A percentile compares a stretch with the other conserved stretches of the same genome.
These are phyloP conservation scores for Phoma sp. DNA, from an alignment of 2,329 filamentous ascomycete genomes.

Conservation along the genomic window DNA sequence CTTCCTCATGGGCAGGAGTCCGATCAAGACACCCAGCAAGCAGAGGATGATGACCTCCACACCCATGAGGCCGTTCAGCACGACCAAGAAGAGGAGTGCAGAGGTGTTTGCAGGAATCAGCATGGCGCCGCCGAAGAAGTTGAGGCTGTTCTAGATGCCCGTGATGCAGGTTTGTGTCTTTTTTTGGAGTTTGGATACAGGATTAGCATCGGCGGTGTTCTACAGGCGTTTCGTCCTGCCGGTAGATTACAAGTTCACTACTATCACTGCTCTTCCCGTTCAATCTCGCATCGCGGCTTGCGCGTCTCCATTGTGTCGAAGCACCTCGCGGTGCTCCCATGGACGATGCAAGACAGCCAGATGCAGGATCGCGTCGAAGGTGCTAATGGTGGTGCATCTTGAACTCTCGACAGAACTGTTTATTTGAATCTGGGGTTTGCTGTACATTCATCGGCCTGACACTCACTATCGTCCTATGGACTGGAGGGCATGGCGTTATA, in stretches of 20 bases:
- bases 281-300: conserved; percentile 22
- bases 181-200: conserved; percentile 8
- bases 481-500: conserved; percentile 10
- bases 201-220: too few relatives aligned
- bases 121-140: conserved; percentile 35
- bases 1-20: conserved; percentile 47
- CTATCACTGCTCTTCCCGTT: background rate
- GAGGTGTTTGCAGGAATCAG: conserved; percentile 26
- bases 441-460: background rate
- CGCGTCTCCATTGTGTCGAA: conserved; percentile 24
- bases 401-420: too few relatives aligned
- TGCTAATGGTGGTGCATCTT: background rate
- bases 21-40: conserved; percentile 61
- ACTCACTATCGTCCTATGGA: conserved; percentile 13
- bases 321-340: conserved; percentile 29
- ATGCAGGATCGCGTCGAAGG: conserved; percentile 1
- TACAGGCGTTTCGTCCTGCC: too few relatives aligned
- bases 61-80: conserved; percentile 31
- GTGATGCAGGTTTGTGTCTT: background rate
- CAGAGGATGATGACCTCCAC: conserved; percentile 43
- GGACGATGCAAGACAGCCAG: conserved; percentile 26
- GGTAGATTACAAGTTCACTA: too few relatives aligned
- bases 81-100: conserved; percentile 30
- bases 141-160: conserved; percentile 28
- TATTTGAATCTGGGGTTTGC: background rate